A percentile compares a stretch with the other conserved stretches of the same genome.
phyloP scores from a whole-genome alignment of 192 early-diverging fungal genomes.

The Lunasporangiospora selenospora region DNA sequence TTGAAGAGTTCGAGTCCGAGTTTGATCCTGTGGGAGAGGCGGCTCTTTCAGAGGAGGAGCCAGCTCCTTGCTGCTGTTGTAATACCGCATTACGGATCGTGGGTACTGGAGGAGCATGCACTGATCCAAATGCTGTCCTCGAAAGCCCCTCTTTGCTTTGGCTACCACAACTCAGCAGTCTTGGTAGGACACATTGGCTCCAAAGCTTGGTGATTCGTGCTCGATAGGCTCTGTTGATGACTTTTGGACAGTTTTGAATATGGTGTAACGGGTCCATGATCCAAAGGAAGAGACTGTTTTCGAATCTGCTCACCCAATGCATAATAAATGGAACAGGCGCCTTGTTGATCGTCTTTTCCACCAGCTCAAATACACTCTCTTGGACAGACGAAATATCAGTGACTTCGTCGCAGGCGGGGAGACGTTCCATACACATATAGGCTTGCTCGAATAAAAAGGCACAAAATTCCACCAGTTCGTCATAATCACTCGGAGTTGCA shows the following conservation, averaged over 20 bases:
- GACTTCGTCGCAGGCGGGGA: not conserved
- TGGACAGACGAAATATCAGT: slow-evolving; percentile 9
- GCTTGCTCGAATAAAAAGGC: slow-evolving; percentile 13
- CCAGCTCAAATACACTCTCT: slow-evolving; percentile 11
- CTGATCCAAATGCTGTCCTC: slow-evolving; percentile 18
- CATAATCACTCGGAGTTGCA: not conserved
- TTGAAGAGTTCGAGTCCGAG: no score
- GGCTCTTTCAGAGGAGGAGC: not conserved
- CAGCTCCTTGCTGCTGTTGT: not conserved
- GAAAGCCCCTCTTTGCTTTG: not conserved
- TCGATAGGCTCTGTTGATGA: not conserved
- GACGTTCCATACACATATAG: slow-evolving; percentile 1
- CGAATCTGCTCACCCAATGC: slow-evolving; percentile 6
- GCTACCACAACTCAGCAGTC: not conserved
- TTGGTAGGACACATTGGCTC: slow-evolving; percentile 17
- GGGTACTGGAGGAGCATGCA: not conserved
- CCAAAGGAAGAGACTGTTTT: slow-evolving; percentile 15
- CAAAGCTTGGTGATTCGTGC: slow-evolving; percentile 7
- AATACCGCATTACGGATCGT: slow-evolving; percentile 20
- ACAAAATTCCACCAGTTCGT: slow-evolving; percentile 9
- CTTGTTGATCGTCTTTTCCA: slow-evolving; percentile 38
- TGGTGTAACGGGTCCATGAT: slow-evolving; percentile 3
- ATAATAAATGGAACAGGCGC: slow-evolving; percentile 1
- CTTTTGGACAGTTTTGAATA: slow-evolving; percentile 6
- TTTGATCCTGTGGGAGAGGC: slow-evolving; percentile 2